These are phyloP conservation scores for Anacardium occidentale DNA, from an alignment of 345 rosid species.

Conservation along the genomic window DNA sequence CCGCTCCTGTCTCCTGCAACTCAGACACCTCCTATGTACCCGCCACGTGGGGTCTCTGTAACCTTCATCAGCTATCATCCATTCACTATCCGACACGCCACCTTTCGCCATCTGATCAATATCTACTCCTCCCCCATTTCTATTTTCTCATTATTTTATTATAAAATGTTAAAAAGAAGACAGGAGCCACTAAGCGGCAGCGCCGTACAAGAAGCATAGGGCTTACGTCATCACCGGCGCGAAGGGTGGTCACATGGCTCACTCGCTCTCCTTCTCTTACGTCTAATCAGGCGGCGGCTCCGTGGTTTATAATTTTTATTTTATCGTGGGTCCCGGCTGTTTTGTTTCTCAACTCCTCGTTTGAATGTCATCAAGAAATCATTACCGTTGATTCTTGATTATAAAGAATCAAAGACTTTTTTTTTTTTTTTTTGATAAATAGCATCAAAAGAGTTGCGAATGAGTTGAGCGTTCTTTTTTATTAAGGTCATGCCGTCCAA, in stretches of 20 bases:
- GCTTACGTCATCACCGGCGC: constrained; percentile 35
- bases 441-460: neutral
- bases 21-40: constrained; percentile 32
- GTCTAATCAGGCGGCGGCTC: constrained; percentile 49
- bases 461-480: neutral
- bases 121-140: neutral
- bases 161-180: neutral
- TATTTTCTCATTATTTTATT: neutral
- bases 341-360: neutral
- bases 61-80: constrained; percentile 16
- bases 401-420: constrained; percentile 2
- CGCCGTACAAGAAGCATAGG: constrained; percentile 40
- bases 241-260: constrained; percentile 30
- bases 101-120: constrained; percentile 1
- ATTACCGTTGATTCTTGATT: constrained; percentile 15
- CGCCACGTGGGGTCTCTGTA: constrained; percentile 37
- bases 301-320: neutral
- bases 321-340: constrained; percentile 12
- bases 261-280: constrained; percentile 28
- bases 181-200: constrained; percentile 31
- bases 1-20: constrained; percentile 43
- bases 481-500: constrained; percentile 40
- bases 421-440: no score
- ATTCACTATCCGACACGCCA: constrained; percentile 35
- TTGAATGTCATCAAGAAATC: neutral